Evolutionary conservation across 2,329 filamentous ascomycete species (phyloP), one percentile per base, ranked within the genome.

Genomic region (Fusarium robinianum): DNA sequence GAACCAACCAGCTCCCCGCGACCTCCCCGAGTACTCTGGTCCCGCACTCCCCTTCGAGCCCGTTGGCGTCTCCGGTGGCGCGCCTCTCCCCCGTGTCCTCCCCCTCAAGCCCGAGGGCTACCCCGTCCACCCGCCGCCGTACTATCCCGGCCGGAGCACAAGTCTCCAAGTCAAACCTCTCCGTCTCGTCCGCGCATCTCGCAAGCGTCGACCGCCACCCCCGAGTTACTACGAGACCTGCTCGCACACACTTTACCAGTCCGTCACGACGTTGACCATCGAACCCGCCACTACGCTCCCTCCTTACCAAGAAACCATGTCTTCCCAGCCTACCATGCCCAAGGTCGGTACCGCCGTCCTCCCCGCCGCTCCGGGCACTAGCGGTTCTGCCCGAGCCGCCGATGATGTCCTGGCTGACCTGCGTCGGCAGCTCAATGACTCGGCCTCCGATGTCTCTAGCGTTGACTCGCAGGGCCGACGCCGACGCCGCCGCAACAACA

Each of bases 141-240:
- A 54, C 31, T 54, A 54, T 8, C 51, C 51, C 21, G 31, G 41
- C 9, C 51, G 38, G 19, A 30, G 30, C 25, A 31, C 18, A 17
- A 54, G 51, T 12, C 45, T 54, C 34, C 41, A 54, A 18, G 51
- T 52, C 41, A 54, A 54, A 35, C 51, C 51, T 31, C 51, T 54
- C 29, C 48, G 51, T 27, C 51, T 54, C 22, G 44, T 54, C 26
- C 48, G 51, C 11, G 48, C 48, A 8, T 49, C 48, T 15, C 49
- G 49, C 35, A 54, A 52, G 18, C 51, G 37, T 9, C 32, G 16
- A 19, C 40, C 32, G 16, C 41, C 41, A 17, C 46, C 46, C 17
- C 51, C 51, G 21, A 52, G 48, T 17, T 54, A 54, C 45, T 33
- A 49, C 44, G 51, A 51, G 25, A 46, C 29, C 25, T 54, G 38